Evolutionary conservation across 768 basidiomycete genomes (phyloP), one percentile per base, ranked within the genome.

Genomic region (Rhodotorula taiwanensis): DNA sequence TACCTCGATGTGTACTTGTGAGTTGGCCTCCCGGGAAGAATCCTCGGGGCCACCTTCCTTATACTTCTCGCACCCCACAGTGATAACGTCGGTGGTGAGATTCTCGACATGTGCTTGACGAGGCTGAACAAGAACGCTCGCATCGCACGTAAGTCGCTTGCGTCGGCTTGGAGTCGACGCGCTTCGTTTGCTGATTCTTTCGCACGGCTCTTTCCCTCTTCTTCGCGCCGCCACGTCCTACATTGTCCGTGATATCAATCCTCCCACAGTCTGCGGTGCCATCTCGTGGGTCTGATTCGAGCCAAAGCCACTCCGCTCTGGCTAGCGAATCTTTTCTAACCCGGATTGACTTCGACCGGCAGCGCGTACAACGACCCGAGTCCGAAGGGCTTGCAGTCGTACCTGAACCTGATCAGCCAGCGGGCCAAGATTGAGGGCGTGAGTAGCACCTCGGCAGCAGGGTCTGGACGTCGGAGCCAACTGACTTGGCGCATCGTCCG

Each of bases 1-100:
- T 87, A 84, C 69, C 69, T 90, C n/a, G 88, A 93, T 69, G 86
- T 87, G 2, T 89, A 79, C 75, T 52, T 91, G n/a, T n/a, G n/a
- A n/a, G n/a, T n/a, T n/a, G n/a, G n/a, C n/a, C n/a, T n/a, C n/a
- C n/a, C n/a, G 91, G 70, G n/a, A n/a, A n/a, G n/a, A n/a, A n/a
- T n/a, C n/a, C n/a, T n/a, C n/a, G n/a, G n/a, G n/a, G n/a, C n/a
- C n/a, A n/a, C n/a, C n/a, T n/a, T n/a, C n/a, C n/a, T n/a, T n/a
- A n/a, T n/a, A n/a, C n/a, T n/a, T n/a, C n/a, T n/a, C n/a, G n/a
- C n/a, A 41, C 41, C 41, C 20, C 20, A 20, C 41, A 41, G 41
- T 52, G 68, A 57, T 21, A 55, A 58, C 58, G 78, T 76, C 61
- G 73, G 79, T 74, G 86, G 87, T 5, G 86, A 89, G 34, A 87